These are phyloP conservation scores for Globisporangium paroecandrum DNA, from an alignment of 352 stramenopile species.

Conservation along the genomic window DNA sequence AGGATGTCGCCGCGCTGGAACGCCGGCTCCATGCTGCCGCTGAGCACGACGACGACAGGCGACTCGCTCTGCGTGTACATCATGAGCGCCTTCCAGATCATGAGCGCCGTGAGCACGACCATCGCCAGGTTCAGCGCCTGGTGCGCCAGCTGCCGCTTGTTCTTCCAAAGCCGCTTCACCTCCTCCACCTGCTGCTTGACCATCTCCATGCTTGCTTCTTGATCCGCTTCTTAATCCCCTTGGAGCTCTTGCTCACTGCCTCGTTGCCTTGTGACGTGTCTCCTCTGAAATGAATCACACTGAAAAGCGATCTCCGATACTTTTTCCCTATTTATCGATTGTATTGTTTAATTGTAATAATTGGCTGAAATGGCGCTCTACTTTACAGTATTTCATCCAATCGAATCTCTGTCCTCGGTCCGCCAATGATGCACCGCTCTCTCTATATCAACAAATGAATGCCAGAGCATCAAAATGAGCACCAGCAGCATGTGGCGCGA, in stretches of 20 bases:
- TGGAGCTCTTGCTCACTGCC: neutral
- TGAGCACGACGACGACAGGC: slow-evolving; percentile 98
- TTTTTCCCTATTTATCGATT: neutral
- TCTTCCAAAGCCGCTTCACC: slow-evolving; percentile 98
- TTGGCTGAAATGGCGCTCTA: neutral
- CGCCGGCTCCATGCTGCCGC: slow-evolving; percentile 98
- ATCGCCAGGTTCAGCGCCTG: slow-evolving; percentile 98
- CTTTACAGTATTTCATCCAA: neutral
- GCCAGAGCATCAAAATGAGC: neutral
- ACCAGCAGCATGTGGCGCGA: slow-evolving; percentile 2
- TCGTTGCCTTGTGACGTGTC: neutral
- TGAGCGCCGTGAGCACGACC: slow-evolving; percentile 98
- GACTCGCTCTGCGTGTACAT: slow-evolving; percentile 96
- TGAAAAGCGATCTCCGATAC: neutral
- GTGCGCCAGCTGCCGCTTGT: slow-evolving; percentile 97
- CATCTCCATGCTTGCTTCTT: slow-evolving; percentile 36
- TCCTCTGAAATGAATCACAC: neutral
- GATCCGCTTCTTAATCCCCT: neutral
- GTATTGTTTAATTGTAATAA: neutral
- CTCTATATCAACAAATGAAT: neutral
- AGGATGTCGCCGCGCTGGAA: slow-evolving; percentile 99
- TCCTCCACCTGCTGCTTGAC: slow-evolving; percentile 91
- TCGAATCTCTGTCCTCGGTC: neutral
- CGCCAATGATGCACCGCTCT: neutral
- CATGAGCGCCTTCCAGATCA: slow-evolving; percentile 99